A percentile compares a stretch with the other conserved stretches of the same genome.
Conservation (phyloP, 768 basidiomycete genomes). For the Naganishia onofrii region DNA sequence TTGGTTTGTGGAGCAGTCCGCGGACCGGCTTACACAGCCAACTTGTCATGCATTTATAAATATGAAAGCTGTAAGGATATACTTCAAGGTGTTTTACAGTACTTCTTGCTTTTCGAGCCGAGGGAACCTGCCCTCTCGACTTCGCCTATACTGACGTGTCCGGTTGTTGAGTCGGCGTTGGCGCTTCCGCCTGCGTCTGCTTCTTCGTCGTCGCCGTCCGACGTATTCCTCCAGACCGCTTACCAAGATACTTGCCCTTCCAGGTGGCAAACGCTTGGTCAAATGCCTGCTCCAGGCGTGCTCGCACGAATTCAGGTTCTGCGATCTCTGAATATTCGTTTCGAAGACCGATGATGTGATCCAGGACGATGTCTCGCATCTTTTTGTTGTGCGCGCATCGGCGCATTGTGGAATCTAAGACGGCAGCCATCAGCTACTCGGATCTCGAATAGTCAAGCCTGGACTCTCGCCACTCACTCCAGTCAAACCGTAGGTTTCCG, state of each 20-base stretch:
- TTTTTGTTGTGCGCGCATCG: constrained; percentile 14
- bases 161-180: background rate
- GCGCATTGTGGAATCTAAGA: constrained; percentile 18
- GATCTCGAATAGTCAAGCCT: background rate
- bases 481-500: constrained; percentile 29
- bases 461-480: constrained; percentile 3
- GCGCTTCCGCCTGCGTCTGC: background rate
- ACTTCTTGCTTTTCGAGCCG: no score
- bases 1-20: background rate
- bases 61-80: no score
- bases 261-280: constrained; percentile 30
- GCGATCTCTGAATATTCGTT: constrained; percentile 15
- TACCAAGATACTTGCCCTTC: constrained; percentile 25
- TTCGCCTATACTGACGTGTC: no score
- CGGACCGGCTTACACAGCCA: background rate
- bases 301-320: constrained; percentile 21
- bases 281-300: constrained; percentile 24
- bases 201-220: background rate
- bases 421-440: background rate
- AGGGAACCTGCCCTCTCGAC: no score
- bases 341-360: constrained; percentile 22
- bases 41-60: no score
- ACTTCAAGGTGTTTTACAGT: no score
- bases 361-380: constrained; percentile 23
- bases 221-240: constrained; percentile 14